Evolutionary conservation across 2,329 filamentous ascomycete species (phyloP).

Genomic region (Harringtonia aguacate): DNA sequence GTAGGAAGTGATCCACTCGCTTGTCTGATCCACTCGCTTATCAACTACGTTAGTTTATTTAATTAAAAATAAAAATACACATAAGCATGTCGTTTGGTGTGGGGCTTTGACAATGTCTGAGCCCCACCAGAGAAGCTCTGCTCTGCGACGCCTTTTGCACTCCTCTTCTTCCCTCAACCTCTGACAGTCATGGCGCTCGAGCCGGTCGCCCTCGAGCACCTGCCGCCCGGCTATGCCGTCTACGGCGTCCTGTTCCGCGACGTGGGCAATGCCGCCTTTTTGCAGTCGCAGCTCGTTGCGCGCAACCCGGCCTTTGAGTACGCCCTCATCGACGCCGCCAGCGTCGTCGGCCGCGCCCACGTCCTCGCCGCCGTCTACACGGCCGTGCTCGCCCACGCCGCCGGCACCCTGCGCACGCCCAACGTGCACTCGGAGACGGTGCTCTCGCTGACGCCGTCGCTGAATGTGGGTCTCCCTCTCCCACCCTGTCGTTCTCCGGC

Average conservation of each 20-base stretch:
- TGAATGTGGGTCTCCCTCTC: conserved; percentile 48
- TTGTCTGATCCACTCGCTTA: no score
- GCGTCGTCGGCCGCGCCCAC: conserved; percentile 64
- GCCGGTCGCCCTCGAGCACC: conserved; percentile 62
- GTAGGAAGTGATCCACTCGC: no score
- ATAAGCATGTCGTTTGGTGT: no score
- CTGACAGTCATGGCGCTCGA: conserved; percentile 33
- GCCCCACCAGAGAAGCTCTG: no score
- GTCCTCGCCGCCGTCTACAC: conserved; percentile 66
- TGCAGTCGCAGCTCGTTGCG: conserved; percentile 74
- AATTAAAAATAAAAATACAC: no score
- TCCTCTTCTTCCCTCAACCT: not conserved
- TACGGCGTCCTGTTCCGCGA: conserved; percentile 67
- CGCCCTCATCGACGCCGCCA: conserved; percentile 78
- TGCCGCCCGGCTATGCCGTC: conserved; percentile 56
- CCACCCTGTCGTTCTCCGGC: not conserved
- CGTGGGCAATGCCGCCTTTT: conserved; percentile 65
- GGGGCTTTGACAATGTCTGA: no score
- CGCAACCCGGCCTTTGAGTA: conserved; percentile 85
- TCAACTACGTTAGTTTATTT: no score
- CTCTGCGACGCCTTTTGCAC: no score
- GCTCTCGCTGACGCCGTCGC: conserved; percentile 66
- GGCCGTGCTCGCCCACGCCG: conserved; percentile 57
- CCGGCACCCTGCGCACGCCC: conserved; percentile 55
- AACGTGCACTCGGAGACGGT: conserved; percentile 89